Percentiles rank a stretch among this genome's conserved stretches.
These are phyloP conservation scores for Asterophora lycoperdoides DNA, from an alignment of 768 basidiomycete genomes.

Conservation along the genomic window DNA sequence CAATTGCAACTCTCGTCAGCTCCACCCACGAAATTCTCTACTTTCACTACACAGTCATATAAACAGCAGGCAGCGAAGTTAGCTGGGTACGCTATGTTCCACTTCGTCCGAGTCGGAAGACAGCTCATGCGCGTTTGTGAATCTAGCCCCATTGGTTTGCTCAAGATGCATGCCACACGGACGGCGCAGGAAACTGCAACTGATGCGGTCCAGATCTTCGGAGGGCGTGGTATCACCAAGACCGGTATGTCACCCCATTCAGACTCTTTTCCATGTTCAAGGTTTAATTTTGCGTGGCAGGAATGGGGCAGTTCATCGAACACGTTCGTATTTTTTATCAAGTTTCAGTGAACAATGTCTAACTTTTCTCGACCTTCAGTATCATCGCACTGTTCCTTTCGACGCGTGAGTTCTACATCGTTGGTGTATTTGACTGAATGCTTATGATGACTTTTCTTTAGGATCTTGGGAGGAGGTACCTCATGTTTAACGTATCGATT, in stretches of 20 bases:
- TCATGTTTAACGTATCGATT: neutral
- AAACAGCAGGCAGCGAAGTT: slow-evolving; percentile 72
- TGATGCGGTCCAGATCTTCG: slow-evolving; percentile 81
- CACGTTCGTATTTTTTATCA: slow-evolving; percentile 36
- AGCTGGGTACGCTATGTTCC: slow-evolving; percentile 50
- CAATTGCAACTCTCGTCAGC: neutral
- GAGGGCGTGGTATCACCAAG: slow-evolving; percentile 82
- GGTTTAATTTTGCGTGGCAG: slow-evolving; percentile 19
- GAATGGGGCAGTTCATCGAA: slow-evolving; percentile 67
- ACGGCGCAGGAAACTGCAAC: slow-evolving; percentile 62
- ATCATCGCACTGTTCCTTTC: slow-evolving; percentile 62
- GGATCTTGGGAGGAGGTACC: slow-evolving; percentile 63
- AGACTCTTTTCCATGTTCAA: neutral
- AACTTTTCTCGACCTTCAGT: slow-evolving; percentile 32
- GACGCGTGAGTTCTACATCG: slow-evolving; percentile 43
- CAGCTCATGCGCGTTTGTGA: neutral
- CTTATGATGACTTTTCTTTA: slow-evolving; percentile 11
- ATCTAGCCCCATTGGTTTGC: slow-evolving; percentile 57
- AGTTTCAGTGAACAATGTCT: slow-evolving; percentile 8
- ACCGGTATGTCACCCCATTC: slow-evolving; percentile 48
- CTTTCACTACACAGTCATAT: slow-evolving; percentile 40
- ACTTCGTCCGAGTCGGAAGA: neutral
- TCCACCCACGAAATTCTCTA: slow-evolving; percentile 1
- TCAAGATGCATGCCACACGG: slow-evolving; percentile 66
- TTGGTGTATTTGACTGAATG: neutral